Evolutionary conservation across 1,139 yeast genomes (phyloP).

Genomic region (Pichia sp.): DNA sequence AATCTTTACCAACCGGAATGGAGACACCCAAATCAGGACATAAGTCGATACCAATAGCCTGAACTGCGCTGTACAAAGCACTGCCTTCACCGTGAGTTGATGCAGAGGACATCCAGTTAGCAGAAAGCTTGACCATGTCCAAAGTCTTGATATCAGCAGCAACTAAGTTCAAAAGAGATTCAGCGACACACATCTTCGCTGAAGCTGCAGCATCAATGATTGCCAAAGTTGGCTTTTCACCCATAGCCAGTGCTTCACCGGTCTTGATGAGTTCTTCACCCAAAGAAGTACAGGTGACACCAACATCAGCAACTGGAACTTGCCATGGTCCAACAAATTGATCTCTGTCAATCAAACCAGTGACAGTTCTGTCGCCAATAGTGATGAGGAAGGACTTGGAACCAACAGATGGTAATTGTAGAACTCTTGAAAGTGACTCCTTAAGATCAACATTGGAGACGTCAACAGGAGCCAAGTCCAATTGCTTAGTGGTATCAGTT

Average conservation of each 20-base stretch:
- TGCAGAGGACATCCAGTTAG: constrained; percentile 99
- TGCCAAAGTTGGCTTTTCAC: constrained; percentile 91
- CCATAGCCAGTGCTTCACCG: constrained; percentile 98
- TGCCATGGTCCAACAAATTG: constrained; percentile 99
- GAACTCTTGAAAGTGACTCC: constrained; percentile 75
- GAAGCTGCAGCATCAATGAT: constrained; percentile 89
- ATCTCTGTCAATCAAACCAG: constrained; percentile 95
- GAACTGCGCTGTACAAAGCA: constrained; percentile 92
- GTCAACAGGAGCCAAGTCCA: constrained; percentile 45
- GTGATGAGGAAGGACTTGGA: constrained; percentile 93
- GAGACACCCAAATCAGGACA: constrained; percentile 91
- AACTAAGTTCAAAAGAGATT: constrained; percentile 77
- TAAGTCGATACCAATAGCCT: constrained; percentile 89
- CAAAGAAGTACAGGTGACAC: constrained; percentile 87
- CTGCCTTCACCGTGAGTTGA: constrained; percentile 94
- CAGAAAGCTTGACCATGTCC: constrained; percentile 77
- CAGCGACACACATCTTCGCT: constrained; percentile 97
- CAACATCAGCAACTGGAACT: constrained; percentile 98
- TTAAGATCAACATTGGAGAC: constrained; percentile 26
- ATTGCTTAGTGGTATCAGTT: constrained; percentile 57
- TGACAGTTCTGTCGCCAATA: constrained; percentile 94
- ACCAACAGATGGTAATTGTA: constrained; percentile 90
- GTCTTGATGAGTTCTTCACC: constrained; percentile 64
- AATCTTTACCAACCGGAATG: constrained; percentile 98
- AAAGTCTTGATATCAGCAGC: constrained; percentile 85